Base-by-base conservation (phyloP, 768 basidiomycete genomes). In the Collybiopsis confluens region DNA sequence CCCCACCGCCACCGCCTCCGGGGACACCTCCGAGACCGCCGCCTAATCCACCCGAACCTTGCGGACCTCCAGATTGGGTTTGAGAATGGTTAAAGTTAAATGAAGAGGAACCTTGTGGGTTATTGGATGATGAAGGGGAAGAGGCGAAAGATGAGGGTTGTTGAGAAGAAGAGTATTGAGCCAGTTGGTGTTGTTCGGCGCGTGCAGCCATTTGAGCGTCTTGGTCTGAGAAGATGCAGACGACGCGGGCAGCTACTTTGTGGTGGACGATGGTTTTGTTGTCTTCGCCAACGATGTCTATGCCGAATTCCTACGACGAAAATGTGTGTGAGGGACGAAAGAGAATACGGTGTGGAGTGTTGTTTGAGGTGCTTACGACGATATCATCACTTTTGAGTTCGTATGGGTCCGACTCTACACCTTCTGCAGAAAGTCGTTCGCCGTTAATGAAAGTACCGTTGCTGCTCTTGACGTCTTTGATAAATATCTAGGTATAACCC, bases 231-330 rank as follows among this genome's bases (percentile, higher is more conserved):
- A 96, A 86, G 4, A 98, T 82, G 61, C 95, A 94, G 50, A 91
- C 80, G 33, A 94, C 93, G 26, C 92, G 89, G 3, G 96, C 94
- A 9, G 97, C 93, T 50, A 98, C 97, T 69, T 99, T 98, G 74
- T 98, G 95, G 71, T 99, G 97, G 45, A 98, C 86, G 54, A 98
- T 94, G 1, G 92, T 95, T 70, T 91, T 91, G 77, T 95, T 97
- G 75, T 99, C 97, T 64, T 99, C 97, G 58, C 92, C 90, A 51
- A 97, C 91, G 58, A 99, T 99, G 73, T 98, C 97, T 63, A 98
- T 99, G 54, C 97, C 97, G 67, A 97, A 98, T 86, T 98, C 95
- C 94, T n/a, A n/a, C n/a, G n/a, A n/a, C n/a, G n/a, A n/a, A n/a
- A n/a, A n/a, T n/a, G n/a, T n/a, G n/a, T n/a, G n/a, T n/a, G n/a